Evolutionary conservation across 805 yeast genomes (phyloP), one percentile per base, ranked within the genome.

Genomic region (Cephaloascus albidus): DNA sequence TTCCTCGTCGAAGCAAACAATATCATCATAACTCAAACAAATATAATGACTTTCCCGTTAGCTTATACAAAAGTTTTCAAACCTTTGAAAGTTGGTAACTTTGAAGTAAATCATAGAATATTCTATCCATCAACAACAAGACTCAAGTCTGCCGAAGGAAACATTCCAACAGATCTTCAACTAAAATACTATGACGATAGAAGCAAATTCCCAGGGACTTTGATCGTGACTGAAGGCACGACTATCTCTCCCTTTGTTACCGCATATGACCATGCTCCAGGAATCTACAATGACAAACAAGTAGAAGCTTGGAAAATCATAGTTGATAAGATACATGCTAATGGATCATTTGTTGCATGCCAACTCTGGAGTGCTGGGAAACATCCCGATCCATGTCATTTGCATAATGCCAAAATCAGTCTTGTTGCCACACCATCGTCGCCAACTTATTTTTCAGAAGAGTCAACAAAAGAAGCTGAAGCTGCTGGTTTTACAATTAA

Each of bases 171-270:
- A 3, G 75, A 72, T 30, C 62, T 73, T 41, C 61, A 68, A 43
- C 51, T 57, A 14, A 60, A 69, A 43, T 78, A 80, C 54, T 82
- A 82, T 50, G 61, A 52, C 20, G 75, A 76, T 47, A 65, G 85
- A 47, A 68, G 85, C 1, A 50, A 59, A 36, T 57, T 59, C 40
- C 72, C 74, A 16, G 87, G 87, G 15, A 70, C 84, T 15, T 55
- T 82, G 44, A 45, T 80, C 26, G 70, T 77, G 45, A 59, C 81
- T 6, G 88, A 81, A 53, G 86, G 78, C 12, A 70, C 81, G 1
- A 65, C 64, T 47, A 65, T 68, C n/a, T 58, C 75, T 12, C 50
- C 58, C 1, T 40, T 54, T 61, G 63, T 63, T 36, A 49, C 51
- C 2, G 40, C 37, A 10, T 39, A 38, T 34, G 19, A 27, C 4